Percentiles rank a stretch among this genome's conserved stretches.
phyloP scores from a whole-genome alignment of 2,329 filamentous ascomycete species.

The Pyricularia pennisetigena region DNA sequence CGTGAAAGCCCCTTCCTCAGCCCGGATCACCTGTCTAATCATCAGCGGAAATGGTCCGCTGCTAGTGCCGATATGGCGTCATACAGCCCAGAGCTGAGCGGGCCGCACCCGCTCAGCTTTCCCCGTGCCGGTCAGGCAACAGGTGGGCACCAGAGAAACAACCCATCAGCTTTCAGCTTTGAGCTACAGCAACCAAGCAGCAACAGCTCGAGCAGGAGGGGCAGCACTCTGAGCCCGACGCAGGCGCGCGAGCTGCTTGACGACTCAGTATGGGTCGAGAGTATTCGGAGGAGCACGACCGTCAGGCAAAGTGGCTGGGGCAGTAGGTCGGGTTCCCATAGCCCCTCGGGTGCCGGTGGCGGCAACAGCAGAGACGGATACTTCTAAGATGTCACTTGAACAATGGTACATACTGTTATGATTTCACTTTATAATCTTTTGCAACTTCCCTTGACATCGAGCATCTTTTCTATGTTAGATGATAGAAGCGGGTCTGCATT shows the following conservation, averaged over 20 bases:
- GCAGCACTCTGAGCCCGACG: constrained; percentile 61
- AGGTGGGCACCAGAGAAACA: constrained; percentile 22
- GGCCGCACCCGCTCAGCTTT: constrained; percentile 41
- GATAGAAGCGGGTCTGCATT: neutral
- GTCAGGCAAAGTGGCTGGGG: constrained; percentile 28
- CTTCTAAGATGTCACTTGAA: neutral
- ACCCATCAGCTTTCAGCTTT: constrained; percentile 48
- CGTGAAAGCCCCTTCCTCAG: constrained; percentile 18
- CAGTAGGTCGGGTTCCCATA: neutral
- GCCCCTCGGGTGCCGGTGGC: neutral
- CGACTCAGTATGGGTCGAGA: constrained; percentile 88
- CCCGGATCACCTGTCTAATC: constrained; percentile 21
- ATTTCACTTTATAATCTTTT: neutral
- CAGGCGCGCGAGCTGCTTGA: constrained; percentile 80
- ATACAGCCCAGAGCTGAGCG: constrained; percentile 27
- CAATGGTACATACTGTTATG: neutral
- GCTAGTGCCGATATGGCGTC: constrained; percentile 26
- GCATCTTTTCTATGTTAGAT: neutral
- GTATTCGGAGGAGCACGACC: constrained; percentile 81
- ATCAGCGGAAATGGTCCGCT: constrained; percentile 32
- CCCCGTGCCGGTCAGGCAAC: constrained; percentile 21
- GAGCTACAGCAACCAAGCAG: constrained; percentile 31
- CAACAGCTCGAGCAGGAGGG: constrained; percentile 44
- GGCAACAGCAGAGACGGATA: neutral
- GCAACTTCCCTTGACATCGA: neutral